Percentiles rank a stretch among this genome's conserved stretches.
phyloP scores from a whole-genome alignment of 176 grass and related monocot genomes.

The Microstegium vimineum region DNA sequence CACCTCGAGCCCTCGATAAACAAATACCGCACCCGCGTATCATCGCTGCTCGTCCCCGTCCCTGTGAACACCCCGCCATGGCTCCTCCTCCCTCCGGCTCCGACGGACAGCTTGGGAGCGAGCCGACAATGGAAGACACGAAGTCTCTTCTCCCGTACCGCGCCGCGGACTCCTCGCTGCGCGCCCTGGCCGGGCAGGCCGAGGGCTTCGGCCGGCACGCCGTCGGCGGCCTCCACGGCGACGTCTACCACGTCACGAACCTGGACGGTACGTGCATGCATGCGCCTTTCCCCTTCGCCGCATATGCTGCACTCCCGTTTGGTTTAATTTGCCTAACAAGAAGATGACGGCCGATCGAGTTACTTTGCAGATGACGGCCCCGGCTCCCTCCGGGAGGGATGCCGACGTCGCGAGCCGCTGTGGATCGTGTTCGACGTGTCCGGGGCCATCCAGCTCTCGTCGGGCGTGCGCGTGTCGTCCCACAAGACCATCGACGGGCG shows the following conservation, averaged over 20 bases:
- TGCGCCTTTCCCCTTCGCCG: neutral
- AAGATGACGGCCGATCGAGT: too few relatives aligned
- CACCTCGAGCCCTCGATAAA: neutral
- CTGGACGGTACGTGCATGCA: constrained; percentile 43
- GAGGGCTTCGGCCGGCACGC: constrained; percentile 77
- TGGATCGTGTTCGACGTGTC: constrained; percentile 96
- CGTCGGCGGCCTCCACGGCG: constrained; percentile 62
- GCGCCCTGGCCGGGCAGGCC: constrained; percentile 50
- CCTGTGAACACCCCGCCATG: neutral
- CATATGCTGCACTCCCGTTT: too few relatives aligned
- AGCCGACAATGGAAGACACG: neutral
- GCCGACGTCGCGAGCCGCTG: constrained; percentile 49
- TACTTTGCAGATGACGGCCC: constrained; percentile 73
- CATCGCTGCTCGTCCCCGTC: neutral
- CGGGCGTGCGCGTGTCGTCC: constrained; percentile 54
- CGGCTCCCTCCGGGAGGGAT: constrained; percentile 68
- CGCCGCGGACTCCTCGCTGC: constrained; percentile 43
- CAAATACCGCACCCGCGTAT: neutral
- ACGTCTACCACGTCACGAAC: constrained; percentile 70
- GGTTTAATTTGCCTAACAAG: too few relatives aligned
- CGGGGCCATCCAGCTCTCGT: constrained; percentile 58
- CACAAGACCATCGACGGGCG: constrained; percentile 73
- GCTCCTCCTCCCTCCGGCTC: constrained; percentile 26
- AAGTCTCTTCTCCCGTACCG: constrained; percentile 35
- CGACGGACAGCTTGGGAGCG: neutral